A percentile compares a stretch with the other conserved stretches of the same genome.
Conservation (phyloP, 257 asterid genomes). For the Solanum sitiens region DNA sequence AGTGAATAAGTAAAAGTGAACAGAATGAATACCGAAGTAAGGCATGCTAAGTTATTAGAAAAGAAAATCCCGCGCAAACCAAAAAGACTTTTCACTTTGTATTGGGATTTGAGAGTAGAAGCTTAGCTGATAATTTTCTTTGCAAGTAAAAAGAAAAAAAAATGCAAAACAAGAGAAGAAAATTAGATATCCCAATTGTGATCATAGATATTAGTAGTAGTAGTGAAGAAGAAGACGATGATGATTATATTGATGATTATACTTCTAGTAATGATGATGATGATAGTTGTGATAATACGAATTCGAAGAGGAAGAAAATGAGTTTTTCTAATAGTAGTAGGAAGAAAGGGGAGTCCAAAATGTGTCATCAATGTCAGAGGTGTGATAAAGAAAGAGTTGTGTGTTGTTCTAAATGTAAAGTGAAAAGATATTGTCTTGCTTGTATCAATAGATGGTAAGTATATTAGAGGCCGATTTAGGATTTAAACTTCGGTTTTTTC, state of each 20-base stretch:
- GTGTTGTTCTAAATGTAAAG: slow-evolving; percentile 28
- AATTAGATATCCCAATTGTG: not conserved
- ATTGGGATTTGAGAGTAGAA: not conserved
- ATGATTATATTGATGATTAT: not conserved
- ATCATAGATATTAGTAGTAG: not conserved
- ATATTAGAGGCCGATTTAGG: not conserved
- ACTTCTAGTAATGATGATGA: not conserved
- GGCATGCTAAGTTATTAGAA: not conserved
- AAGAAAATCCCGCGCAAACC: not conserved
- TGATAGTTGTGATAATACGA: not conserved
- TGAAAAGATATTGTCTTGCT: slow-evolving; percentile 33
- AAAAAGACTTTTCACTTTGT: not conserved
- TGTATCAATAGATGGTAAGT: slow-evolving; percentile 35
- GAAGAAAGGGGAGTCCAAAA: slow-evolving; percentile 8
- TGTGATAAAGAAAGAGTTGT: slow-evolving; percentile 36
- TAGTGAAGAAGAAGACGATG: not conserved
- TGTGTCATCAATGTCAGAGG: slow-evolving; percentile 50
- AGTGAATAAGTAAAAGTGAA: not conserved
- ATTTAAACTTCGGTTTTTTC: not conserved
- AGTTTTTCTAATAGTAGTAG: not conserved
- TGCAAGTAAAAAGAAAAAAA: not conserved
- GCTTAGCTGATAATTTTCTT: not conserved
- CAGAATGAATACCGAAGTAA: not conserved
- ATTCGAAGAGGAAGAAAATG: not conserved
- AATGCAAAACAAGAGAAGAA: not conserved